These are phyloP conservation scores for Xerocomellus intermedius DNA, from an alignment of 768 basidiomycete genomes.

Conservation along the genomic window DNA sequence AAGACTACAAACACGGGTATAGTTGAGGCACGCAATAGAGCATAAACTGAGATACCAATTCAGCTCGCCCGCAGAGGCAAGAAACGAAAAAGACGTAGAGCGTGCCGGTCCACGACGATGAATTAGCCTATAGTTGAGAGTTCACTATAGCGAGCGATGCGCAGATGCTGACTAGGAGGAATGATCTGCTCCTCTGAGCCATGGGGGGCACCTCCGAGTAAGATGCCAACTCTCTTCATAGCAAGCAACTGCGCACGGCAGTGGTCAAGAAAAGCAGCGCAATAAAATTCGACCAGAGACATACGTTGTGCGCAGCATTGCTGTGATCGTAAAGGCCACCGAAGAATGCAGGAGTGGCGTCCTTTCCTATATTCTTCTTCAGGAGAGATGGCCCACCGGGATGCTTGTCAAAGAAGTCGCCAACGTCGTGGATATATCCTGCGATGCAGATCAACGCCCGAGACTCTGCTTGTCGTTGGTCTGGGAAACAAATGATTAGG, in stretches of 20 bases:
- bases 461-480: slow-evolving; percentile 73
- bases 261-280: neutral
- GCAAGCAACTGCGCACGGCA: neutral
- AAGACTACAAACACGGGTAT: neutral
- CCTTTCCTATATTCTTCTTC: slow-evolving; percentile 81
- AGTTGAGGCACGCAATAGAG: neutral
- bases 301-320: slow-evolving; percentile 77
- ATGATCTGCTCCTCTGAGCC: slow-evolving; percentile 2
- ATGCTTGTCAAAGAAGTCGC: slow-evolving; percentile 79
- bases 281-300: slow-evolving; percentile 24
- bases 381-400: slow-evolving; percentile 83
- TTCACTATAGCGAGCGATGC: slow-evolving; percentile 2
- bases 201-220: slow-evolving; percentile 9
- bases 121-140: neutral
- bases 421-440: slow-evolving; percentile 87
- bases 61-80: no score
- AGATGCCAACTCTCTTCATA: slow-evolving; percentile 11
- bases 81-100: no score
- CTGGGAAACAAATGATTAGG: slow-evolving; percentile 32
- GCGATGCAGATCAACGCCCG: slow-evolving; percentile 83
- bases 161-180: slow-evolving; percentile 7
- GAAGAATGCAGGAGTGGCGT: slow-evolving; percentile 89
- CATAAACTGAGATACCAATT: no score
- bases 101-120: neutral
- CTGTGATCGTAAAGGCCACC: slow-evolving; percentile 84